Percentiles rank a stretch among this genome's conserved stretches.
These are phyloP conservation scores for Saccharomyces hybrid DNA, from an alignment of 1,139 yeast genomes.

Conservation along the genomic window DNA sequence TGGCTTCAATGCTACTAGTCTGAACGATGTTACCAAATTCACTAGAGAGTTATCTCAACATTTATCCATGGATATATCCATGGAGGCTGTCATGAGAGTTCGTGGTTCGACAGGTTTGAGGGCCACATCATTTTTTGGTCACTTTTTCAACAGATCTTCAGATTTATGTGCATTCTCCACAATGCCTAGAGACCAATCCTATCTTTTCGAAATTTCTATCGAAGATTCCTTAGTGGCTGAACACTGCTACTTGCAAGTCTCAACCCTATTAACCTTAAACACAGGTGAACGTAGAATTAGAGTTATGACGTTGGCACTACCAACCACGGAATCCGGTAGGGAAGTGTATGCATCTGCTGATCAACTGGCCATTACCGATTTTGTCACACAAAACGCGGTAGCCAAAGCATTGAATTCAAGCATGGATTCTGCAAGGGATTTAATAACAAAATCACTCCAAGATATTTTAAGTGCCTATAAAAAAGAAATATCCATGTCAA, in stretches of 20 bases:
- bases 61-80: constrained; percentile 78
- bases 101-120: constrained; percentile 88
- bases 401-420: constrained; percentile 66
- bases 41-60: constrained; percentile 85
- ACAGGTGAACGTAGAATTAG: constrained; percentile 90
- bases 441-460: constrained; percentile 54
- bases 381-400: constrained; percentile 75
- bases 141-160: constrained; percentile 90
- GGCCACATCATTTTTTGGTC: constrained; percentile 81
- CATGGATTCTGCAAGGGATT: constrained; percentile 75
- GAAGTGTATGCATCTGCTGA: constrained; percentile 94
- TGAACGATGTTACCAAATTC: constrained; percentile 80
- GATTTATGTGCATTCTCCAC: constrained; percentile 97
- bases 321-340: constrained; percentile 69
- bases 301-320: constrained; percentile 81
- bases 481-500: constrained; percentile 84
- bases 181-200: constrained; percentile 93
- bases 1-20: constrained; percentile 78
- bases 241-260: constrained; percentile 79
- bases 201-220: constrained; percentile 74
- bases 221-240: constrained; percentile 83
- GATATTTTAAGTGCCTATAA: constrained; percentile 77
- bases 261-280: constrained; percentile 80
- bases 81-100: constrained; percentile 92
- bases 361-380: constrained; percentile 81